Evolutionary conservation across 352 stramenopile genomes (phyloP).

Genomic region (Vaucheria bursata): DNA sequence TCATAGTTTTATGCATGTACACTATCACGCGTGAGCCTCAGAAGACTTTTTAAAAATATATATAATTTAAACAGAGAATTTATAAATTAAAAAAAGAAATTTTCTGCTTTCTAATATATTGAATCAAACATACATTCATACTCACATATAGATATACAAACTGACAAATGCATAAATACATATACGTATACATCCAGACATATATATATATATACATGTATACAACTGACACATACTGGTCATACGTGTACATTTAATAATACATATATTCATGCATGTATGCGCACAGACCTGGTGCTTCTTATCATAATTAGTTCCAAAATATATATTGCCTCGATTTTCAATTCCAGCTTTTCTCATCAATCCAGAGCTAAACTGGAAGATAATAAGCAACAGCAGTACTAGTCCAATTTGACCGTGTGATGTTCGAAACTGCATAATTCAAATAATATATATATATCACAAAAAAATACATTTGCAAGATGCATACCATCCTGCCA

Average conservation of each 20-base stretch:
- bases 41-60: background rate
- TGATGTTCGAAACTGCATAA: background rate
- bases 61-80: background rate
- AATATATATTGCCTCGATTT: constrained; percentile 1
- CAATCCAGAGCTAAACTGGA: background rate
- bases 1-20: background rate
- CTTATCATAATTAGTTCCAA: constrained; percentile 10
- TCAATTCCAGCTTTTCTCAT: background rate
- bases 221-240: background rate
- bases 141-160: too few species aligned
- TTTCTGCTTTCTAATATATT: too few species aligned
- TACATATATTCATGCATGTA: too few species aligned
- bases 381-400: background rate
- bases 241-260: background rate
- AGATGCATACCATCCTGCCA: too few species aligned
- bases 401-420: constrained; percentile 2
- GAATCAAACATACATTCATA: too few species aligned
- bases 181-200: too few species aligned
- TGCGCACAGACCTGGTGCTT: background rate
- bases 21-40: background rate
- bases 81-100: too few species aligned
- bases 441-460: background rate
- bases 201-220: background rate
- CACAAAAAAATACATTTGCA: too few species aligned
- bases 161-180: too few species aligned